These are phyloP conservation scores for Puya raimondii DNA, from an alignment of 176 grass and related monocot species.

Conservation along the genomic window DNA sequence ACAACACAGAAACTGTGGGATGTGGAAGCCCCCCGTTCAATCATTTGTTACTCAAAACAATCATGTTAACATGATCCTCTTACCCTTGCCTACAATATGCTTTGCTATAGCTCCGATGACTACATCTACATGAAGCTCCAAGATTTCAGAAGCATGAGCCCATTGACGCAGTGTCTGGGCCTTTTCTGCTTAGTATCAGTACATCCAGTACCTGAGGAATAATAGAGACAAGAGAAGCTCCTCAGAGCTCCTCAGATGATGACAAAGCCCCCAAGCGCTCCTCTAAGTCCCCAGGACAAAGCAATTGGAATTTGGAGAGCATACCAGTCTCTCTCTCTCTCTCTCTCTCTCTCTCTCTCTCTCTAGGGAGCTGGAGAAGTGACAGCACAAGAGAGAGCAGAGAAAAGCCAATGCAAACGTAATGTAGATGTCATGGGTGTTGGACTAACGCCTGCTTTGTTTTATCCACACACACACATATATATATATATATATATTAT, in stretches of 20 bases:
- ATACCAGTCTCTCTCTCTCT: no score
- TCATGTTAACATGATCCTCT: slow-evolving; percentile 3
- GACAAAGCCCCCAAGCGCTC: no score
- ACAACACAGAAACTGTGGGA: neutral
- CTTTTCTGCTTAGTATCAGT: neutral
- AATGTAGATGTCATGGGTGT: neutral
- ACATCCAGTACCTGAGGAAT: neutral
- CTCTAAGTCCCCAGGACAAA: neutral
- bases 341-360: neutral
- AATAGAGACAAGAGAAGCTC: slow-evolving; percentile 9
- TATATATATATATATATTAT: no score
- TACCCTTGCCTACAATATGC: neutral
- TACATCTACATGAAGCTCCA: neutral
- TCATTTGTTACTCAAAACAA: slow-evolving; percentile 8
- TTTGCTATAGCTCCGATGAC: no score
- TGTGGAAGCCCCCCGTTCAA: neutral
- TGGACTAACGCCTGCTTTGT: neutral
- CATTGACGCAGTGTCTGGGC: neutral
- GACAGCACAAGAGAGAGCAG: neutral
- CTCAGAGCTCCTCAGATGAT: neutral
- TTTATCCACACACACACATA: neutral
- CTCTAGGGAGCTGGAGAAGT: neutral
- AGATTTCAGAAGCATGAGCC: neutral
- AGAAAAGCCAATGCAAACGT: neutral
- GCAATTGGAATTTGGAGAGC: neutral